phyloP scores from a whole-genome alignment of 495 filamentous ascomycete genomes.

The Niebla homalea region DNA sequence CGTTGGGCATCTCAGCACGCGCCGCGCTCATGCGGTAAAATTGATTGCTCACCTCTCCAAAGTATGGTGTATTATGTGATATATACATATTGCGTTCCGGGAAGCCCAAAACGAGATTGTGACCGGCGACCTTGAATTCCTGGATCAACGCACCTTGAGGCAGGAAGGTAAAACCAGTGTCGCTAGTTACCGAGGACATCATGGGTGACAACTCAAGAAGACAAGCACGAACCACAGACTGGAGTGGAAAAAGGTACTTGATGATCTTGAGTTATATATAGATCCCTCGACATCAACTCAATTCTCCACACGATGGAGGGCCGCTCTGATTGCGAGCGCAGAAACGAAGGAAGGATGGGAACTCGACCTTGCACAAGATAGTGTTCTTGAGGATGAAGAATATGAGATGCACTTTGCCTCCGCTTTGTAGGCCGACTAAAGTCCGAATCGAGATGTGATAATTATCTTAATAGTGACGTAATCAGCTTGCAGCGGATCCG shows the following conservation, averaged over 20 bases:
- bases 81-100: conserved; percentile 58
- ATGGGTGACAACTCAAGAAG: not conserved
- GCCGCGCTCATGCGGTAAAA: no score
- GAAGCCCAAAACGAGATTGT: conserved; percentile 83
- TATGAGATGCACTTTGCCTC: no score
- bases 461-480: no score
- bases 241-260: not conserved
- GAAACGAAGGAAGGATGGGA: no score
- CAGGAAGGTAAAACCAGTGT: conserved; percentile 49
- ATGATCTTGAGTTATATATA: not conserved
- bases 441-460: no score
- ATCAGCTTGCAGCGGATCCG: no score
- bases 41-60: conserved; percentile 44
- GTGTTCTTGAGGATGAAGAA: no score
- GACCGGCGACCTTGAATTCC: conserved; percentile 56
- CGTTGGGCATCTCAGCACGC: no score
- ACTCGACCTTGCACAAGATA: no score
- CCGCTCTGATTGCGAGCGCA: not conserved
- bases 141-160: conserved; percentile 83
- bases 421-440: no score
- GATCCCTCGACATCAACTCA: not conserved
- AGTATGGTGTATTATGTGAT: conserved; percentile 59
- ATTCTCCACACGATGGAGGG: not conserved
- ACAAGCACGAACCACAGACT: not conserved
- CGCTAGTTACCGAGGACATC: conserved; percentile 8